Conservation (phyloP, 2,329 filamentous ascomycete species). For the Tympanopsis confertula region DNA sequence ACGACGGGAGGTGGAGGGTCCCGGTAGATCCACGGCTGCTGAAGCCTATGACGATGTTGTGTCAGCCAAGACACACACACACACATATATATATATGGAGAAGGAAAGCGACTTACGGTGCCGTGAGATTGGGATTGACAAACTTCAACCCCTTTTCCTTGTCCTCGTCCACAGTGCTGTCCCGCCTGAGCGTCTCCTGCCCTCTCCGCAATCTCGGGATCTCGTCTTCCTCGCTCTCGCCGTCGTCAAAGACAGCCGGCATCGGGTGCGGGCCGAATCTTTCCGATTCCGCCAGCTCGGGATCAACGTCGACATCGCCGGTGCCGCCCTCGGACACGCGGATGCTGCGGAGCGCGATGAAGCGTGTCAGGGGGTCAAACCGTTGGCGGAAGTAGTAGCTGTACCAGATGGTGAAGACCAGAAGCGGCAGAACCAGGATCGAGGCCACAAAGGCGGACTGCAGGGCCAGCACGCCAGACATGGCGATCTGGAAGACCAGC, state of each 20-base stretch:
- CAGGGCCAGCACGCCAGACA: slow-evolving; percentile 75
- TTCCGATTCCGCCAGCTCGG: slow-evolving; percentile 15
- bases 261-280: slow-evolving; percentile 5
- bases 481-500: slow-evolving; percentile 80
- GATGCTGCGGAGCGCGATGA: slow-evolving; percentile 83
- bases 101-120: slow-evolving; percentile 37
- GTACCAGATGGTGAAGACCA: slow-evolving; percentile 79
- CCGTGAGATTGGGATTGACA: slow-evolving; percentile 64
- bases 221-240: background rate
- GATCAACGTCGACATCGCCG: slow-evolving; percentile 27
- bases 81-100: background rate
- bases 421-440: slow-evolving; percentile 61
- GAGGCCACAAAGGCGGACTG: slow-evolving; percentile 64
- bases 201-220: slow-evolving; percentile 19
- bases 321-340: slow-evolving; percentile 39
- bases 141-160: slow-evolving; percentile 60
- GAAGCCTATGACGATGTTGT: slow-evolving; percentile 34
- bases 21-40: slow-evolving; percentile 58
- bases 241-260: slow-evolving; percentile 3
- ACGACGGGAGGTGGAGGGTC: slow-evolving; percentile 32
- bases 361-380: slow-evolving; percentile 81
- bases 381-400: slow-evolving; percentile 68
- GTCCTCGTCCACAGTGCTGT: slow-evolving; percentile 62
- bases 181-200: slow-evolving; percentile 27
- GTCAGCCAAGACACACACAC: slow-evolving; percentile 3